These are phyloP conservation scores for Cystoisospora suis DNA, from an alignment of 169 alveolate species.

Conservation along the genomic window DNA sequence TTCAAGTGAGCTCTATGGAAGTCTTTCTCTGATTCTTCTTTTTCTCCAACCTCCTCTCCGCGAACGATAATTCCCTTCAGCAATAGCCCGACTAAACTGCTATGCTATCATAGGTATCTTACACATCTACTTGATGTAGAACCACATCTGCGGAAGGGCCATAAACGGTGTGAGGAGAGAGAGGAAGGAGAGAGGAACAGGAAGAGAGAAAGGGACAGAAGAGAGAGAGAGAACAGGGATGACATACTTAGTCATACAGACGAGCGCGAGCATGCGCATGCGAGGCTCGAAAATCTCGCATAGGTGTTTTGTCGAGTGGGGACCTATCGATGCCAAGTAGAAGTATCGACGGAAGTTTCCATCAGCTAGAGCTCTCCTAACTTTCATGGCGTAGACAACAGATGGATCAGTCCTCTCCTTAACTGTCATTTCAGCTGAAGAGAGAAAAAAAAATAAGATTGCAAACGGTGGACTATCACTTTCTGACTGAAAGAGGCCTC, in stretches of 20 bases:
- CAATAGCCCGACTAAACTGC: too few species aligned
- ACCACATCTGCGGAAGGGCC: too few species aligned
- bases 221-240: not conserved
- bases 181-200: not conserved
- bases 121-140: too few species aligned
- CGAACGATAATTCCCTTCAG: too few species aligned
- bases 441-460: not conserved
- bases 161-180: too few species aligned
- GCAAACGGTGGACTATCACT: not conserved
- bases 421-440: conserved; percentile 37
- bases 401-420: not conserved
- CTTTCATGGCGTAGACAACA: not conserved
- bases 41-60: too few species aligned
- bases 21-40: too few species aligned
- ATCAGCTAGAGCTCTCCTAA: conserved; percentile 2
- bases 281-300: conserved; percentile 52
- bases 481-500: not conserved
- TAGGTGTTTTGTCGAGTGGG: conserved; percentile 12
- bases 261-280: conserved; percentile 61
- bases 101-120: not conserved
- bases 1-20: too few species aligned
- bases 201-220: conserved; percentile 13
- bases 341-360: conserved; percentile 61
- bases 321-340: not conserved
- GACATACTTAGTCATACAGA: conserved; percentile 36